Conservation (phyloP, 1,284 basidiomycete genomes). For the Ceratobasidium theobromae region DNA sequence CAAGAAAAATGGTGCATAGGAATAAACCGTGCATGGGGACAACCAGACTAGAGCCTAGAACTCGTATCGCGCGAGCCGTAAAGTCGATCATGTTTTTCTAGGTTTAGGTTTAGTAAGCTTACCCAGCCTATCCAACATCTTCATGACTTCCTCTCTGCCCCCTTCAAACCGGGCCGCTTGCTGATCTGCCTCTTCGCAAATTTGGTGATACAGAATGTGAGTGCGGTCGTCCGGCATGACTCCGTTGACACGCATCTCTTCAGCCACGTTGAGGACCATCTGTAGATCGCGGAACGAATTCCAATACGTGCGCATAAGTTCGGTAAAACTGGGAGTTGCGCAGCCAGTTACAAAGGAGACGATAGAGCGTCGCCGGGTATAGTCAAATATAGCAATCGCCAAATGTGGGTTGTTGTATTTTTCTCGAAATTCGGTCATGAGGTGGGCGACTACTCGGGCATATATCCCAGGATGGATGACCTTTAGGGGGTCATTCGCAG, state of each 20-base stretch:
- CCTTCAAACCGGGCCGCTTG: not conserved
- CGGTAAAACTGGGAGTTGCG: constrained; percentile 81
- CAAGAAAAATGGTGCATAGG: no score
- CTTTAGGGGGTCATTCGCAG: constrained; percentile 38
- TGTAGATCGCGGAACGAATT: constrained; percentile 74
- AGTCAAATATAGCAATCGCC: constrained; percentile 78
- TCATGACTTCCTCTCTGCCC: not conserved
- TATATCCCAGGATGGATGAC: constrained; percentile 50
- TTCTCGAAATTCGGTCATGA: constrained; percentile 74
- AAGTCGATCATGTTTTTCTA: not conserved
- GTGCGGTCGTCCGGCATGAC: constrained; percentile 66
- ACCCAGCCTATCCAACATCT: not conserved
- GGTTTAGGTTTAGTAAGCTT: not conserved
- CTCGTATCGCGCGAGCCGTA: no score
- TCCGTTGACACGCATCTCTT: constrained; percentile 81
- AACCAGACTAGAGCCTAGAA: no score
- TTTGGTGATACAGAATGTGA: constrained; percentile 33
- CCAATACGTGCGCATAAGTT: constrained; percentile 80
- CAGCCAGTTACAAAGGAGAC: constrained; percentile 85
- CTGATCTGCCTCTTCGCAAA: not conserved
- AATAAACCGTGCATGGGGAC: no score
- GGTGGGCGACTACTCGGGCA: constrained; percentile 67
- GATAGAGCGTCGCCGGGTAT: constrained; percentile 70
- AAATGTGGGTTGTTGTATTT: constrained; percentile 78
- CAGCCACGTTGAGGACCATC: constrained; percentile 67